Conservation (phyloP, 2,329 filamentous ascomycete genomes). For the Triangularia setosa region DNA sequence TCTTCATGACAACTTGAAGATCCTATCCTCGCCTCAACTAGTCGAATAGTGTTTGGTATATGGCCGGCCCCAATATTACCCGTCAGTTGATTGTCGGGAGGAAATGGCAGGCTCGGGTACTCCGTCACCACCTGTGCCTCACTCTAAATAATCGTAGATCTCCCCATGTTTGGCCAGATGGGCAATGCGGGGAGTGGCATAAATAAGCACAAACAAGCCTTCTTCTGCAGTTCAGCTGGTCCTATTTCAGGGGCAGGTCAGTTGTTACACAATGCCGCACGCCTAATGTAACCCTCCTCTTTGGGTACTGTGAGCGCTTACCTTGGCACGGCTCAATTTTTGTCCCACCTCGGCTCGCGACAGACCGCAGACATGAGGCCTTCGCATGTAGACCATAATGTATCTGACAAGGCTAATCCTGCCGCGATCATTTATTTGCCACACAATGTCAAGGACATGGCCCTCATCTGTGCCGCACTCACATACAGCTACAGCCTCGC, state of each 20-base stretch:
- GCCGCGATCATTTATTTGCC: neutral
- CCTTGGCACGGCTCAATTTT: conserved; percentile 17
- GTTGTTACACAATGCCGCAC: neutral
- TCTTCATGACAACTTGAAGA: too few species aligned
- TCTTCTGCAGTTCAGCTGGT: conserved; percentile 5
- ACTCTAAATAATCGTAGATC: neutral
- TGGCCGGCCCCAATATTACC: neutral
- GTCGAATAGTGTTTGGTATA: too few species aligned
- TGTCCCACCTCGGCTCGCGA: neutral
- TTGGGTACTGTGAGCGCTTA: conserved; percentile 7
- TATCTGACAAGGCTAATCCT: neutral
- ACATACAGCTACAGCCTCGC: neutral
- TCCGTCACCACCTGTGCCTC: neutral
- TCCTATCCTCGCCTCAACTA: too few species aligned
- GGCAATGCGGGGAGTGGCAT: neutral
- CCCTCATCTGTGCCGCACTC: conserved; percentile 4
- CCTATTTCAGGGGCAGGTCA: neutral
- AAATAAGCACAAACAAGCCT: neutral
- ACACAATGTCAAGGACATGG: neutral
- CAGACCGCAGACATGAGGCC: neutral
- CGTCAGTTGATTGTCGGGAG: too few species aligned
- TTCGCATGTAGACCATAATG: neutral
- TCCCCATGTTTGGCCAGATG: neutral
- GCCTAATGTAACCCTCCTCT: neutral
- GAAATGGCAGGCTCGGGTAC: too few species aligned